These are phyloP conservation scores for Zoysia pacifica DNA, from an alignment of 176 grass and related monocot genomes.

Conservation along the genomic window DNA sequence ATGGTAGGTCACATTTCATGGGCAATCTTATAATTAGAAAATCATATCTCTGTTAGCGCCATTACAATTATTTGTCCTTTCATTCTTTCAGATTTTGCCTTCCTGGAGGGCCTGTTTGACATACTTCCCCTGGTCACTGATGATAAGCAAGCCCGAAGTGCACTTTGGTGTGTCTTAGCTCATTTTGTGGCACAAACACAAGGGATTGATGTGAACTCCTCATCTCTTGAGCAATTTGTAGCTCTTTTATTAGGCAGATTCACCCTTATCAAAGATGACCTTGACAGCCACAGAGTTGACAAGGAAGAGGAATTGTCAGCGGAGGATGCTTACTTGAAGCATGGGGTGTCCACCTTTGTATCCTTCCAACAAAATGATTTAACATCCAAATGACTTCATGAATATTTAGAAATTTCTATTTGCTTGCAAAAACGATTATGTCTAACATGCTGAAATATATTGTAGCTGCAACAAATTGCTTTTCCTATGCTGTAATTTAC, in stretches of 20 bases:
- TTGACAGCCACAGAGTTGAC: constrained; percentile 53
- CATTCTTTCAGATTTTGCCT: constrained; percentile 61
- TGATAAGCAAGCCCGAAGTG: too few relatives aligned
- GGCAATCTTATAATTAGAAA: constrained; percentile 35
- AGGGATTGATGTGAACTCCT: constrained; percentile 33
- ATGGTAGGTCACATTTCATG: constrained; percentile 54
- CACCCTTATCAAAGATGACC: constrained; percentile 60
- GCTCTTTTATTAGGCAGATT: constrained; percentile 63
- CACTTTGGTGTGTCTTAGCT: constrained; percentile 73
- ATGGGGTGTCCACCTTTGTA: constrained; percentile 59
- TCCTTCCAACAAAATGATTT: constrained; percentile 49
- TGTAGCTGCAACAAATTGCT: constrained; percentile 5
- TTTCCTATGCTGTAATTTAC: constrained; percentile 44
- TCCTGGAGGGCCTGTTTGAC: constrained; percentile 70
- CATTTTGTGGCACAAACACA: constrained; percentile 51
- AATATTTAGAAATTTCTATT: constrained; percentile 23
- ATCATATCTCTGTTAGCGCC: constrained; percentile 26
- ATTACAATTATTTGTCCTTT: constrained; percentile 12
- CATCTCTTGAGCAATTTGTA: constrained; percentile 45
- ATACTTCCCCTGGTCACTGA: constrained; percentile 50
- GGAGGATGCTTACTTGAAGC: constrained; percentile 47
- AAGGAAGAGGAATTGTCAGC: constrained; percentile 33
- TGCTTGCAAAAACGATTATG: constrained; percentile 10
- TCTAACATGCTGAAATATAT: constrained; percentile 4
- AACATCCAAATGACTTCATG: background rate